Evolutionary conservation across 192 early-diverging fungal genomes (phyloP), one percentile per base, ranked within the genome.

Genomic region (Endogone sp.): DNA sequence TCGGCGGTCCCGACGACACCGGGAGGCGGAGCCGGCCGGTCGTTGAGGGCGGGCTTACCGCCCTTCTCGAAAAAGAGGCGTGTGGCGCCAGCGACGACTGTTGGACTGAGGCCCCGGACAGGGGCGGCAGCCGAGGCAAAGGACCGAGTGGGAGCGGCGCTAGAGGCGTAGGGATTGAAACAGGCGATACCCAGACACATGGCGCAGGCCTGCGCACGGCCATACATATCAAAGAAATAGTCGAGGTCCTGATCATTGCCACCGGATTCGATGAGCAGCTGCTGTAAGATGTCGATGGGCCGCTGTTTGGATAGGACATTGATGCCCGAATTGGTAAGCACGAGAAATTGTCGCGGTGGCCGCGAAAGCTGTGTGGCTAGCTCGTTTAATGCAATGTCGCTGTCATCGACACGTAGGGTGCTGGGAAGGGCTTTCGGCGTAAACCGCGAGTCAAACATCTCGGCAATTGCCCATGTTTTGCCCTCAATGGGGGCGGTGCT

Each of bases 401-500:
- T 56, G 58, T 67, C 72, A 26, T 74, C 71, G 26, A 56, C n/a
- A 56, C 11, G 11, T 11, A 56, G 55, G 55, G 11, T 13, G 55
- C 55, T 56, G 11, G 55, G 55, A 11, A 71, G 64, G 28, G 69
- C 68, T 60, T 66, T 62, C 28, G 30, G 70, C 4, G 77, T 70
- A n/a, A 71, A 27, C n/a, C n/a, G n/a, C n/a, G n/a, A n/a, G n/a
- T n/a, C n/a, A n/a, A n/a, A n/a, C n/a, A n/a, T n/a, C 62, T 93
- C 93, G 3, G 84, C 83, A 62, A 98, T 92, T 9, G 87, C 89
- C 88, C 92, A 91, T 2, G 92, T 91, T 65, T 91, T 92, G 22
- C 95, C 95, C 62, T 93, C 89, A 21, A 94, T 70, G 11, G 81
- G 79, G 30, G 81, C 63, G 21, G 74, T 63, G 37, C 82, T 79